A percentile compares a stretch with the other conserved stretches of the same genome.
Conservation (phyloP, 257 asterid genomes). For the Perilla frutescens region DNA sequence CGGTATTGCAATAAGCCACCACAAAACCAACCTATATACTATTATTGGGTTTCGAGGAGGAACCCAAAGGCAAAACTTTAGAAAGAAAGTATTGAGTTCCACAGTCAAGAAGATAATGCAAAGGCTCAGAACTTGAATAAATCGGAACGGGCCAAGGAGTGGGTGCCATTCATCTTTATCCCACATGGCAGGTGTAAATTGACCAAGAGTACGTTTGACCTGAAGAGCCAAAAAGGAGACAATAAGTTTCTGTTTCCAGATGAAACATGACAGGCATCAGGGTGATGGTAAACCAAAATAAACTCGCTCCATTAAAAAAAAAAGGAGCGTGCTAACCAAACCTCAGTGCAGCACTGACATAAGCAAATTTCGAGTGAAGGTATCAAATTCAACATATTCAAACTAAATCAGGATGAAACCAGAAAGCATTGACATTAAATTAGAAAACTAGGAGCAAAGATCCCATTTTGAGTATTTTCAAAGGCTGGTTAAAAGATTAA, state of each 20-base stretch:
- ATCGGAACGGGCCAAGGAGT: constrained; percentile 91
- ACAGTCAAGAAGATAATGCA: constrained; percentile 83
- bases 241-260: not conserved
- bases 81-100: constrained; percentile 89
- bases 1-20: constrained; percentile 98
- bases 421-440: not conserved
- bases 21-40: constrained; percentile 74
- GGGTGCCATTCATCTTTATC: constrained; percentile 99
- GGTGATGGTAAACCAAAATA: not conserved
- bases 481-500: too few species aligned
- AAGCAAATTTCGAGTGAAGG: not conserved
- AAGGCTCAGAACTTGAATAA: constrained; percentile 81
- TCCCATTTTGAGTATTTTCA: too few species aligned
- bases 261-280: not conserved
- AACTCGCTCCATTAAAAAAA: not conserved
- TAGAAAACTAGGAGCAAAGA: too few species aligned
- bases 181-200: constrained; percentile 95
- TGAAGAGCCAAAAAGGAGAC: constrained; percentile 32
- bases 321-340: not conserved
- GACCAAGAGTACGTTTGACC: constrained; percentile 88
- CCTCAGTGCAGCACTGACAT: not conserved
- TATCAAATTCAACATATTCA: not conserved
- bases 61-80: constrained; percentile 94
- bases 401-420: not conserved
- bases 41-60: constrained; percentile 93